phyloP scores from a whole-genome alignment of 768 basidiomycete genomes.

The Chalciporus chontae region DNA sequence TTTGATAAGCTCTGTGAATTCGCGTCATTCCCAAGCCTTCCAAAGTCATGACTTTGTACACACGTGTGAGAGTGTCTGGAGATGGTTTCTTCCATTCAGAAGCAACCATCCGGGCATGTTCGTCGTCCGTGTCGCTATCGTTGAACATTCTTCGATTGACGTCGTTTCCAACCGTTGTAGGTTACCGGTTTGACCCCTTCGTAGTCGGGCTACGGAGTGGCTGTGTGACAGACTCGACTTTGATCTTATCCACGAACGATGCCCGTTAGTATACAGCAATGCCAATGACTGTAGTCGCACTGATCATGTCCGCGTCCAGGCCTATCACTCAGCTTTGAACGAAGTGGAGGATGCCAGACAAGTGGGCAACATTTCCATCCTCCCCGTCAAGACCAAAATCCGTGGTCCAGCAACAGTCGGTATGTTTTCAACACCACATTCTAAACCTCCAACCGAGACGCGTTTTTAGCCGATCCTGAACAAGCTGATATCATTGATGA shows the following conservation, averaged over 20 bases:
- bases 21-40: not conserved
- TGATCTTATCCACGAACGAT: constrained; percentile 34
- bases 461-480: constrained; percentile 63
- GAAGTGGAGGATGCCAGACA: constrained; percentile 76
- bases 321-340: constrained; percentile 94
- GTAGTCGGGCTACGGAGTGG: no score
- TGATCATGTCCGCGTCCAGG: constrained; percentile 46
- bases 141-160: constrained; percentile 24
- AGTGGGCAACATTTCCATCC: constrained; percentile 85
- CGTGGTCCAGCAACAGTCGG: constrained; percentile 89
- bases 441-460: constrained; percentile 11
- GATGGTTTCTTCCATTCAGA: constrained; percentile 49
- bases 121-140: constrained; percentile 25
- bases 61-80: constrained; percentile 77
- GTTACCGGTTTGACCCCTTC: no score
- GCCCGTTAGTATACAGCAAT: constrained; percentile 45
- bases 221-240: constrained; percentile 25
- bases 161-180: not conserved
- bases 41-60: constrained; percentile 18
- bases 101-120: constrained; percentile 45
- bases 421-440: constrained; percentile 29
- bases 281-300: not conserved
- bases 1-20: constrained; percentile 65
- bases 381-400: constrained; percentile 89
- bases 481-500: constrained; percentile 92